Evolutionary conservation across 148 eudicot species (phyloP), one percentile per base, ranked within the genome.

Genomic region (Nepenthes gracilis): DNA sequence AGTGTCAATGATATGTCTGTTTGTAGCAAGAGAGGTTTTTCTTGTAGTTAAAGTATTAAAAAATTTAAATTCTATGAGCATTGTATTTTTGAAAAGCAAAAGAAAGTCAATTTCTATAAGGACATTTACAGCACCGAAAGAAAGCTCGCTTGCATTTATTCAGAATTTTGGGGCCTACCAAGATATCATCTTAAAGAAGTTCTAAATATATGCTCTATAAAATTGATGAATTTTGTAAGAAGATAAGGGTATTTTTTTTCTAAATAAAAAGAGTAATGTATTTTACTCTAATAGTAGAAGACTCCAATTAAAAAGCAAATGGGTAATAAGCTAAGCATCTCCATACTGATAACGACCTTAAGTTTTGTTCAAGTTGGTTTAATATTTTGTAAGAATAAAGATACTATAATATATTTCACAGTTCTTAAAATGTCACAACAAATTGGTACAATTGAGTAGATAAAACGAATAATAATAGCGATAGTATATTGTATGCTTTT

Each of bases 71-170:
- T 58, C 0, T 58, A 23, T 58, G 45, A 58, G 15, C 45, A 58
- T 35, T 58, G 45, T 58, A 15, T 58, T 13, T 58, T 35, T 36
- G n/a, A 15, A 35, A 58, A 35, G 15, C 43, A 14, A 35, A 32
- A 35, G 5, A 2, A 10, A 1, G 35, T 5, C n/a, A 36, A 35
- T 2, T 61, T 54, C 36, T 6, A 37, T 2, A 60, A 38, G 47
- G 63, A 5, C 4, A 13, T 60, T 33, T 59, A 67, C 6, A 36
- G 38, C 37, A 51, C 10, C 59, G 59, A 23, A 33, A 58, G 64
- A 4, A 60, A 43, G 13, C n/a, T 52, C 6, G 58, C 59, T 52
- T 67, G 59, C 34, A 52, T 67, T 32, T 64, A 52, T 51, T 67
- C 23, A 4, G 58, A 67, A 12, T 38, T 35, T 37, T 67, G 40